phyloP scores from a whole-genome alignment of 768 basidiomycete species.

The Xerocomellus intermedius region DNA sequence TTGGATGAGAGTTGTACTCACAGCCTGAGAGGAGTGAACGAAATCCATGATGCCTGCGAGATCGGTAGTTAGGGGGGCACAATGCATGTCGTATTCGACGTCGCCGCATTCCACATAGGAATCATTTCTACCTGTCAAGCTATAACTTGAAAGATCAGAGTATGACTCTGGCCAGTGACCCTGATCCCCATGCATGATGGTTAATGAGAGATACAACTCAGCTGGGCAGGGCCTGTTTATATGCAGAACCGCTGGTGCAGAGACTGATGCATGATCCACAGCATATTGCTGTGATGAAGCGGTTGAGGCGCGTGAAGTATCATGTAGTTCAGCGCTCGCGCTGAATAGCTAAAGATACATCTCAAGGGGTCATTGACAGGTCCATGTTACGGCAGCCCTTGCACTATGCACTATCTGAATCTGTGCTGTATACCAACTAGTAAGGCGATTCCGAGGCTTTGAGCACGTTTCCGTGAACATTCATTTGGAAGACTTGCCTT shows the following conservation, averaged over 20 bases:
- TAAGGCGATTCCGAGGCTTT: conserved; percentile 21
- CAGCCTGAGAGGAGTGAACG: not conserved
- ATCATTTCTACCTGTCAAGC: not conserved
- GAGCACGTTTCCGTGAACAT: not conserved
- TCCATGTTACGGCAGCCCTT: conserved; percentile 4
- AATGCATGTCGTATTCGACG: not conserved
- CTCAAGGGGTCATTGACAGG: not conserved
- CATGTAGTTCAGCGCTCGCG: not conserved
- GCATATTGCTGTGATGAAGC: conserved; percentile 25
- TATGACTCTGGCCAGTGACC: conserved; percentile 7
- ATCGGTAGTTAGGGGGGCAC: not conserved
- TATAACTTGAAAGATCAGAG: not conserved
- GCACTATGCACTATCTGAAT: not conserved
- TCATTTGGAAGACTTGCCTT: not conserved
- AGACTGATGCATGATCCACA: conserved; percentile 10
- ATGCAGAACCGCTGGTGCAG: not conserved
- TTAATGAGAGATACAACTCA: not conserved
- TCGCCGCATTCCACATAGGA: not conserved
- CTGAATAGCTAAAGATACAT: not conserved
- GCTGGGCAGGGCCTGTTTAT: conserved; percentile 6
- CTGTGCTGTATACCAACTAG: conserved; percentile 14
- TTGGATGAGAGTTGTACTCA: conserved; percentile 10
- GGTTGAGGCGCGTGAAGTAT: not conserved
- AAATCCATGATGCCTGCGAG: not conserved
- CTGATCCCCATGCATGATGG: conserved; percentile 17